A percentile compares a stretch with the other conserved stretches of the same genome.
These are phyloP conservation scores for Delonix regia DNA, from an alignment of 306 rosid species.

Conservation along the genomic window DNA sequence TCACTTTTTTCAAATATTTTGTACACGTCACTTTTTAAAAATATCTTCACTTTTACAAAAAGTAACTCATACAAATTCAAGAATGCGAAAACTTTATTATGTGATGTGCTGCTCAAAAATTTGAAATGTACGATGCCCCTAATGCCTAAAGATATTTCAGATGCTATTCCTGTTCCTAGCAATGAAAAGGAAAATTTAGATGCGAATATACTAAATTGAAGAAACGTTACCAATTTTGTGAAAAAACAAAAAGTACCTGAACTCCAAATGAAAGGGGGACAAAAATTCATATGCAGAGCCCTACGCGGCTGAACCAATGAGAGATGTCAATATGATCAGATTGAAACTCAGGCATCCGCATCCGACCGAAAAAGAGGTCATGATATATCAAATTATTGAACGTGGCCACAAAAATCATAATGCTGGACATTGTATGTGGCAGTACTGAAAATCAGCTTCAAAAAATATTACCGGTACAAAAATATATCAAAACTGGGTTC, in stretches of 20 bases:
- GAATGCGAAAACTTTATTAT: neutral
- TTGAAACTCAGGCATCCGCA: slow-evolving; percentile 19
- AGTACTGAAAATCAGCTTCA: slow-evolving; percentile 32
- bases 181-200: too few relatives aligned
- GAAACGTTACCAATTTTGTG: neutral
- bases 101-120: neutral
- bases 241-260: neutral
- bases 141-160: too few relatives aligned
- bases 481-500: slow-evolving; percentile 63
- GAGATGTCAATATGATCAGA: neutral
- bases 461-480: slow-evolving; percentile 37
- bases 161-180: too few relatives aligned
- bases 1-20: neutral
- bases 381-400: slow-evolving; percentile 6
- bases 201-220: neutral
- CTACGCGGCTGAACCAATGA: neutral
- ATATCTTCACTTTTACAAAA: too few relatives aligned
- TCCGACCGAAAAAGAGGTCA: slow-evolving; percentile 3
- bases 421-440: slow-evolving; percentile 27
- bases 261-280: neutral
- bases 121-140: neutral
- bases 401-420: slow-evolving; percentile 30
- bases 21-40: too few relatives aligned
- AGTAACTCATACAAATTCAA: neutral
- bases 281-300: neutral